Base-by-base conservation (phyloP, 2,329 filamentous ascomycete species). In the Beauveria sp. region DNA sequence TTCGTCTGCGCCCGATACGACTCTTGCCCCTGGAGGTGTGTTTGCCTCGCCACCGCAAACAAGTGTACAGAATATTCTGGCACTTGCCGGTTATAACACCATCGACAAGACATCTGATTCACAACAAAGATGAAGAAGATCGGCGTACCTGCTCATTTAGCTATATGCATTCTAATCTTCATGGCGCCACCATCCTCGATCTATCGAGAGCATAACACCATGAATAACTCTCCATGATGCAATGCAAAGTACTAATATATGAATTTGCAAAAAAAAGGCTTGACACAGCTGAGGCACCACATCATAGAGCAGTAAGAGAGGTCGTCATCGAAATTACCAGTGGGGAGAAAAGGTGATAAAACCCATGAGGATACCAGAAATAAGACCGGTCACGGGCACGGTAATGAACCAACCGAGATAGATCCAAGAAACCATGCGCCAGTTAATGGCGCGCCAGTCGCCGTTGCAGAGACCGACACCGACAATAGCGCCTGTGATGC, bases 401-500 rank as follows among this genome's bases (percentile, higher is more conserved):
- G 84, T 87, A 64, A 85, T 78, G 69, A 86, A 75, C 84, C 84
- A 87, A 54, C 81, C 81, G 24, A 78, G 70, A 66, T 85, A 84
- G 66, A 86, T 82, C 77, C 82, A 84, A 6, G 74, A 78, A 5
- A 86, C 80, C 78, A 84, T 84, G 63, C 82, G 79, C 81, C 82
- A 87, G 74, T 86, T 87, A 67, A 86, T 82, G 30, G 82, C 79
- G 53, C 79, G 77, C 76, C 78, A 80, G 51, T 79, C 79, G 28
- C 83, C 83, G 52, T 82, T 84, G 73, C 82, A 85, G 20, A 86
- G 78, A 62, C 83, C 84, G 55, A 86, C 84, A 63, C 84, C 84
- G 51, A 86, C 83, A 22, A 83, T 86, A 47, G 83, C 80, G 52
- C 84, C 84, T 47, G 80, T 84, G 67, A 86, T 85, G 70, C 85